A percentile compares a stretch with the other conserved stretches of the same genome.
Evolutionary conservation across 1,284 basidiomycete species (phyloP).

Genomic region (Papiliotrema laurentii): DNA sequence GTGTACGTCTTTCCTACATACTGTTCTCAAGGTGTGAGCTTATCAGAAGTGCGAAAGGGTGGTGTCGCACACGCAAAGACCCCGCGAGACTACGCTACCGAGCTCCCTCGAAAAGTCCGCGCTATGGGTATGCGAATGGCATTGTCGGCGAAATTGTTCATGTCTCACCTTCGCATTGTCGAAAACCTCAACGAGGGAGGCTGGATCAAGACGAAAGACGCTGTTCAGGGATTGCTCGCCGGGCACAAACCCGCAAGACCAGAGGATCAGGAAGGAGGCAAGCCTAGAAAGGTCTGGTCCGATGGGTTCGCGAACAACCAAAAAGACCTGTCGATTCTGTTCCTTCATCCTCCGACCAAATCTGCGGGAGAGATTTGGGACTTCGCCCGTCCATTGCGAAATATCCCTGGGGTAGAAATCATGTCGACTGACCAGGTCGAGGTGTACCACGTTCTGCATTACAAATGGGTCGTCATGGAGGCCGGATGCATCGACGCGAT

Average conservation of each 20-base stretch:
- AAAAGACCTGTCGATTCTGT: constrained; percentile 38
- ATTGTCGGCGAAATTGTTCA: constrained; percentile 72
- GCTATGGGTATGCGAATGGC: constrained; percentile 90
- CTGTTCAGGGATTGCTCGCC: constrained; percentile 22
- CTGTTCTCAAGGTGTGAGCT: neutral
- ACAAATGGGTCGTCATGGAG: constrained; percentile 51
- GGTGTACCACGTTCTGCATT: constrained; percentile 73
- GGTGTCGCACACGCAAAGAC: constrained; percentile 87
- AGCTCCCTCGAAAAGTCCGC: constrained; percentile 82
- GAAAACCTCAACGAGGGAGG: constrained; percentile 59
- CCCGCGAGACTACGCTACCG: constrained; percentile 84
- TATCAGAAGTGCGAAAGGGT: constrained; percentile 61
- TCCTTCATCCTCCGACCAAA: constrained; percentile 36
- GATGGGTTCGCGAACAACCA: constrained; percentile 2
- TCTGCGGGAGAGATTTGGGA: constrained; percentile 16
- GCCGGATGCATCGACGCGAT: constrained; percentile 48
- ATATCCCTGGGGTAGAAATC: constrained; percentile 59
- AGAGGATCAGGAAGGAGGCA: neutral
- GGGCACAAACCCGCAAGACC: neutral
- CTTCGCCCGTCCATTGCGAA: constrained; percentile 25
- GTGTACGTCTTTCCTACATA: constrained; percentile 48
- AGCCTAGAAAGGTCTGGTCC: neutral
- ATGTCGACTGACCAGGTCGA: constrained; percentile 62
- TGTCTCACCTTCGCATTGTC: constrained; percentile 70
- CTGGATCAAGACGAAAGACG: constrained; percentile 40